Percentiles rank a stretch among this genome's conserved stretches.
These are phyloP conservation scores for Mycena chlorophos DNA, from an alignment of 768 basidiomycete genomes.

Conservation along the genomic window DNA sequence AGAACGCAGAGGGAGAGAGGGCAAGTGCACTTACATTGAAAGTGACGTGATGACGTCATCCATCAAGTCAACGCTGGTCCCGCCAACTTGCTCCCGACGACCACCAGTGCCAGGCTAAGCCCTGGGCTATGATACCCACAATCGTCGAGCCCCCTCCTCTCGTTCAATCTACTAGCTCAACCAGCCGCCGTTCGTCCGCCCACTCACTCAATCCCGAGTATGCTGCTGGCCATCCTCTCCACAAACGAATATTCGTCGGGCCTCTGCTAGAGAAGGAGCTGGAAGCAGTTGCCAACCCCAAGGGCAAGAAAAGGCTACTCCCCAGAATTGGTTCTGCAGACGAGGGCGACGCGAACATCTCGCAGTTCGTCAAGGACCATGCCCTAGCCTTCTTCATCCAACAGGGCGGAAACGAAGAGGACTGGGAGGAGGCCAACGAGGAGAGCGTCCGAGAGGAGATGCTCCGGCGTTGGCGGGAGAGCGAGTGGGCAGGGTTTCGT, in stretches of 20 bases:
- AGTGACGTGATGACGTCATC: too few species aligned
- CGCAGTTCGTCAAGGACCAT: constrained; percentile 55
- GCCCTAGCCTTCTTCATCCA: constrained; percentile 65
- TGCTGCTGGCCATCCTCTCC: constrained; percentile 35
- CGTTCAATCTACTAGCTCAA: neutral
- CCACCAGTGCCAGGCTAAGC: neutral
- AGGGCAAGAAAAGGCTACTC: constrained; percentile 29
- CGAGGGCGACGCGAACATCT: constrained; percentile 41
- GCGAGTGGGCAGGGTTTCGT: constrained; percentile 62
- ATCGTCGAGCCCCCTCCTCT: constrained; percentile 6
- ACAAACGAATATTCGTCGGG: constrained; percentile 65
- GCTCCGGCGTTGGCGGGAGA: constrained; percentile 60
- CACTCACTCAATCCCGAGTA: constrained; percentile 25
- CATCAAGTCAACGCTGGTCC: too few species aligned
- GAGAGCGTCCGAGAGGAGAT: constrained; percentile 55
- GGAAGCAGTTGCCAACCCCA: constrained; percentile 35
- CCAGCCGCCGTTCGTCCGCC: neutral
- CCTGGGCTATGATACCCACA: constrained; percentile 4
- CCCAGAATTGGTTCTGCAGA: constrained; percentile 27
- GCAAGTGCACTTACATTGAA: too few species aligned
- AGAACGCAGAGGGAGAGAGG: too few species aligned
- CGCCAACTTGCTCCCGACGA: too few species aligned
- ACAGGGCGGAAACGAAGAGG: constrained; percentile 61
- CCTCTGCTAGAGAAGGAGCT: constrained; percentile 67
- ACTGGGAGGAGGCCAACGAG: constrained; percentile 68